Evolutionary conservation across 805 yeast genomes (phyloP).

Genomic region (Starmera pachycereana): DNA sequence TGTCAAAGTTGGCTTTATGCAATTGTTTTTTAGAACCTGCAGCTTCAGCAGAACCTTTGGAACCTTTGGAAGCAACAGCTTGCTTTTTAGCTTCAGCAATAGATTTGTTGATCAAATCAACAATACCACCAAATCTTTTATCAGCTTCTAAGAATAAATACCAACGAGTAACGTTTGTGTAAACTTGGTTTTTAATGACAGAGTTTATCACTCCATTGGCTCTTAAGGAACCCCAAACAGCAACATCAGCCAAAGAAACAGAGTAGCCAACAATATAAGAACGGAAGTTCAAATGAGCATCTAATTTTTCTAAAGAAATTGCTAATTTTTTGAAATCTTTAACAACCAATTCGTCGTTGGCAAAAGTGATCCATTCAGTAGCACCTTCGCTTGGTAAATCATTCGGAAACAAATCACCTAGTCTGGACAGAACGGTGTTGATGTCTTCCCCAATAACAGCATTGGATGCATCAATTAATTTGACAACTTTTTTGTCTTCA

Average conservation of each 20-base stretch:
- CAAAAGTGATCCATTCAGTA: slow-evolving; percentile 59
- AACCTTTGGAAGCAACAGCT: slow-evolving; percentile 60
- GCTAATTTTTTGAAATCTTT: slow-evolving; percentile 86
- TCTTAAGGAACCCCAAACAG: slow-evolving; percentile 89
- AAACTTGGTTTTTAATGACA: slow-evolving; percentile 73
- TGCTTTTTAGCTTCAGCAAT: slow-evolving; percentile 65
- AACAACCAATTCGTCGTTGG: slow-evolving; percentile 56
- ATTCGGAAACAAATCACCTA: slow-evolving; percentile 45
- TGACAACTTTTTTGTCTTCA: slow-evolving; percentile 37
- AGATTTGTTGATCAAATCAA: slow-evolving; percentile 57
- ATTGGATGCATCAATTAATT: slow-evolving; percentile 33
- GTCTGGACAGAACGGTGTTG: slow-evolving; percentile 23
- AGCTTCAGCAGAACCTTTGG: slow-evolving; percentile 39
- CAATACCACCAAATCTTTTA: slow-evolving; percentile 56
- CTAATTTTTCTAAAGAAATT: slow-evolving; percentile 67
- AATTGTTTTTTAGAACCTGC: slow-evolving; percentile 59
- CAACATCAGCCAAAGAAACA: slow-evolving; percentile 71
- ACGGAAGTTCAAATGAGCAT: slow-evolving; percentile 75
- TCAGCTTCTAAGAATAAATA: slow-evolving; percentile 66
- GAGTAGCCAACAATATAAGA: slow-evolving; percentile 63
- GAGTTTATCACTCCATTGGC: slow-evolving; percentile 92
- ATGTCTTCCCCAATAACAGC: not conserved
- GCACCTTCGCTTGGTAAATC: slow-evolving; percentile 23
- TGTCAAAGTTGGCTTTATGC: slow-evolving; percentile 92
- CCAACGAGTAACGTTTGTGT: slow-evolving; percentile 89